Evolutionary conservation across 1,284 basidiomycete genomes (phyloP).

Genomic region (Tilletia horrida): DNA sequence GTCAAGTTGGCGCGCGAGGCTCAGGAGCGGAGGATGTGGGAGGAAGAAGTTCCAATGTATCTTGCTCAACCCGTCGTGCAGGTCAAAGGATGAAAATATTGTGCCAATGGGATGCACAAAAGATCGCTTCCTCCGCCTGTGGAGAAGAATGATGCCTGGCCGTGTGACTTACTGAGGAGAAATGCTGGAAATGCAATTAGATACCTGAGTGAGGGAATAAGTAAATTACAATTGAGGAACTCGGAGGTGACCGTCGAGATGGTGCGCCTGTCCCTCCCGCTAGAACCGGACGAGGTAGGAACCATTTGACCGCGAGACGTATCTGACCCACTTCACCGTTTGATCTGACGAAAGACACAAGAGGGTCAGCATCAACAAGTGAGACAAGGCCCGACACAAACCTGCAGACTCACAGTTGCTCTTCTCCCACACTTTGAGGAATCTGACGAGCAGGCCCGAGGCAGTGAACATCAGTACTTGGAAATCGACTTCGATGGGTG

Average conservation of each 20-base stretch:
- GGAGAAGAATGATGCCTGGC: too few species aligned
- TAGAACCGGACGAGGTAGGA: slow-evolving; percentile 48
- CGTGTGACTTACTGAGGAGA: too few species aligned
- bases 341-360: slow-evolving; percentile 16
- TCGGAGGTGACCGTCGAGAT: too few species aligned
- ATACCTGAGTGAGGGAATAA: too few species aligned
- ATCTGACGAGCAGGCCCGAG: slow-evolving; percentile 90
- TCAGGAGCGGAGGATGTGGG: slow-evolving; percentile 1
- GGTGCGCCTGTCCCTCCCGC: not conserved
- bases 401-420: slow-evolving; percentile 64
- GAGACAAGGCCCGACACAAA: not conserved
- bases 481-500: slow-evolving; percentile 96
- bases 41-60: slow-evolving; percentile 5
- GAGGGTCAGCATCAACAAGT: not conserved
- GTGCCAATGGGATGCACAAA: too few species aligned
- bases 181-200: too few species aligned
- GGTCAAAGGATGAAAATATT: too few species aligned
- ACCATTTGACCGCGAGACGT: slow-evolving; percentile 41
- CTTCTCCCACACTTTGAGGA: slow-evolving; percentile 97
- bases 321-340: slow-evolving; percentile 44
- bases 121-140: too few species aligned
- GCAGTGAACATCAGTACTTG: slow-evolving; percentile 97
- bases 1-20: not conserved
- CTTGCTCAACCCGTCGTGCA: not conserved
- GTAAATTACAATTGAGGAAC: too few species aligned